Conservation (phyloP, 2,329 filamentous ascomycete species). For the Hymenoscyphus repandus region DNA sequence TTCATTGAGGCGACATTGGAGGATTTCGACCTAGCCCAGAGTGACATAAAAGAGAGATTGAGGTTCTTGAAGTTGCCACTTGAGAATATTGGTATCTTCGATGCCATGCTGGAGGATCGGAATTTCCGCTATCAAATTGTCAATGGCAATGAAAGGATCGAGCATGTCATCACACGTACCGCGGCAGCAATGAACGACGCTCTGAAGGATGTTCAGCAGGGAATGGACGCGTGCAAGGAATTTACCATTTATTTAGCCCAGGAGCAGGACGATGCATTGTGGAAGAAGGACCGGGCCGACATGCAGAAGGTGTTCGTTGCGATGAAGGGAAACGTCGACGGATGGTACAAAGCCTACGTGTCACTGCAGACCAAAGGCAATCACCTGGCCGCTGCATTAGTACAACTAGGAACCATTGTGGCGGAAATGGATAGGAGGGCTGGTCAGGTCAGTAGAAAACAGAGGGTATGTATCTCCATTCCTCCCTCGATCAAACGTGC, state of each 20-base stretch:
- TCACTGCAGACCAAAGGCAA: slow-evolving; percentile 70
- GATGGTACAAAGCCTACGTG: slow-evolving; percentile 78
- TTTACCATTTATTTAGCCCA: slow-evolving; percentile 70
- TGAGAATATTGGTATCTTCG: slow-evolving; percentile 75
- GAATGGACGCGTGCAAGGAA: slow-evolving; percentile 68
- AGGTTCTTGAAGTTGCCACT: slow-evolving; percentile 78
- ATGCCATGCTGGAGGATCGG: slow-evolving; percentile 80
- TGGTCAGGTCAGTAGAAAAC: slow-evolving; percentile 74
- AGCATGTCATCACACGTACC: slow-evolving; percentile 80
- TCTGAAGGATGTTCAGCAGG: slow-evolving; percentile 72
- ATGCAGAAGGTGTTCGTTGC: slow-evolving; percentile 72
- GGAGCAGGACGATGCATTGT: slow-evolving; percentile 57
- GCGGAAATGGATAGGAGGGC: slow-evolving; percentile 83
- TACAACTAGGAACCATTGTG: slow-evolving; percentile 70
- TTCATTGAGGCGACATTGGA: slow-evolving; percentile 83
- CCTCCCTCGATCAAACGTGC: not conserved
- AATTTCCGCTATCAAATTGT: slow-evolving; percentile 77
- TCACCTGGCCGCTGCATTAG: slow-evolving; percentile 62
- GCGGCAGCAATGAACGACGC: slow-evolving; percentile 70
- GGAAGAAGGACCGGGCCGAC: slow-evolving; percentile 54
- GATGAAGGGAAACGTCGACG: slow-evolving; percentile 89
- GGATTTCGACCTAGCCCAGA: slow-evolving; percentile 72
- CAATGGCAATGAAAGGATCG: slow-evolving; percentile 84
- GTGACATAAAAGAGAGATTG: slow-evolving; percentile 76
- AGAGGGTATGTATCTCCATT: slow-evolving; percentile 51